Percentiles rank a stretch among this genome's conserved stretches.
These are phyloP conservation scores for Phytophthora pini DNA, from an alignment of 352 stramenopile species.

Conservation along the genomic window DNA sequence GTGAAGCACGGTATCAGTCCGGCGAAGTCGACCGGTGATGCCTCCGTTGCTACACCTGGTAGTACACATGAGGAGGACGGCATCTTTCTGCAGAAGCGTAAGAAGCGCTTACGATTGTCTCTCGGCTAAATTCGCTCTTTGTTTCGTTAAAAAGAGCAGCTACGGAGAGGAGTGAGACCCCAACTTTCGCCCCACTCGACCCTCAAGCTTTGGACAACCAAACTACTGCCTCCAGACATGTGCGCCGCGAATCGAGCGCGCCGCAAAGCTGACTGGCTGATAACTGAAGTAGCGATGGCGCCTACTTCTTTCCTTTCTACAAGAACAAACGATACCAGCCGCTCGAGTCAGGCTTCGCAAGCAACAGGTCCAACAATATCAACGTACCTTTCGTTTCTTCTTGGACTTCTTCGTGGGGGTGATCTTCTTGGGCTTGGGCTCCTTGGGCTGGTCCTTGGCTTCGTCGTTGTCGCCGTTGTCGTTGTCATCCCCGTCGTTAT, in stretches of 20 bases:
- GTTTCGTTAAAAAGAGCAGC: constrained; percentile 33
- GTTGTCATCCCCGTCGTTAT: constrained; percentile 26
- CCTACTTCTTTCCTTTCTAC: constrained; percentile 59
- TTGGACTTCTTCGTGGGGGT: constrained; percentile 64
- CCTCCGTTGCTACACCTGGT: constrained; percentile 4
- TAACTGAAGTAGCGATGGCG: constrained; percentile 27
- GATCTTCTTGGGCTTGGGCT: constrained; percentile 37
- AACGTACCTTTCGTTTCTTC: constrained; percentile 75
- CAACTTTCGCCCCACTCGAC: constrained; percentile 17
- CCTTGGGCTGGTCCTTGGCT: constrained; percentile 28
- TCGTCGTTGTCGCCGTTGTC: constrained; percentile 22
- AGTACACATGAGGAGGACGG: constrained; percentile 35
- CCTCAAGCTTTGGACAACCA: constrained; percentile 24
- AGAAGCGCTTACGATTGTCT: constrained; percentile 51
- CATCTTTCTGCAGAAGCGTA: constrained; percentile 46
- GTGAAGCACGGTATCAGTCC: constrained; percentile 24
- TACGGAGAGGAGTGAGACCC: constrained; percentile 10
- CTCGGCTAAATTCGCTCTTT: constrained; percentile 37
- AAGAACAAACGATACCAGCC: constrained; percentile 14
- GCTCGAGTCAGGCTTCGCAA: constrained; percentile 11
- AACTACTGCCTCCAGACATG: constrained; percentile 21
- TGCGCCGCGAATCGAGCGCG: constrained; percentile 15
- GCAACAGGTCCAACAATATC: constrained; percentile 10
- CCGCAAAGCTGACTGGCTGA: constrained; percentile 19
- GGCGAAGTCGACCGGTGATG: constrained; percentile 34